A percentile compares a stretch with the other conserved stretches of the same genome.
These are phyloP conservation scores for Inonotus hispidus DNA, from an alignment of 1,284 basidiomycete species.

Conservation along the genomic window DNA sequence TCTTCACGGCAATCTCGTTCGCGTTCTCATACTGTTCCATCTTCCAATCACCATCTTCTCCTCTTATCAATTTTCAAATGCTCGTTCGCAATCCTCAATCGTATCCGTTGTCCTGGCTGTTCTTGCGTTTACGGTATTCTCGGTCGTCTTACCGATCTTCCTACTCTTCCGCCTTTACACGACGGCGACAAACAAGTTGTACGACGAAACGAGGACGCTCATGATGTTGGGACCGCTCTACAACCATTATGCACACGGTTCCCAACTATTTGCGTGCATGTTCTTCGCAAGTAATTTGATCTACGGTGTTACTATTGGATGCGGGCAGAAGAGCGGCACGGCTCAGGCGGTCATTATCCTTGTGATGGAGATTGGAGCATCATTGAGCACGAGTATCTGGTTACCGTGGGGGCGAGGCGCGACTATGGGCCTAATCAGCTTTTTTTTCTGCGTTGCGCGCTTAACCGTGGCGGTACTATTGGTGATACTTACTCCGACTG, in stretches of 20 bases:
- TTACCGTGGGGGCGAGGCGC: conserved; percentile 95
- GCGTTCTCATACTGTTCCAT: conserved; percentile 88
- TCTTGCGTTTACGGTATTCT: conserved; percentile 74
- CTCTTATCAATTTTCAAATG: conserved; percentile 76
- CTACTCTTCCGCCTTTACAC: conserved; percentile 72
- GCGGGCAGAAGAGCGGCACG: conserved; percentile 83
- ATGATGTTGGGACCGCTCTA: conserved; percentile 93
- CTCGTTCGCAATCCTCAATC: conserved; percentile 43
- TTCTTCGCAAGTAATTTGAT: conserved; percentile 79
- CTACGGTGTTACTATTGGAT: conserved; percentile 82
- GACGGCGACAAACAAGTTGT: conserved; percentile 85
- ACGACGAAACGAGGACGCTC: conserved; percentile 89
- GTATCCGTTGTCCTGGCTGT: conserved; percentile 66
- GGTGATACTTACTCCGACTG: conserved; percentile 82
- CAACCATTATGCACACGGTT: conserved; percentile 90
- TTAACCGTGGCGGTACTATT: conserved; percentile 87
- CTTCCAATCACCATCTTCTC: conserved; percentile 91
- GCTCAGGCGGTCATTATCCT: conserved; percentile 88
- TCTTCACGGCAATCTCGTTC: conserved; percentile 85
- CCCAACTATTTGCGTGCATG: conserved; percentile 82
- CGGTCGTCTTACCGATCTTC: conserved; percentile 70
- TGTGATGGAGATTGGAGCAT: conserved; percentile 76
- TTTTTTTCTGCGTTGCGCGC: conserved; percentile 84
- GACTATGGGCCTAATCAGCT: conserved; percentile 91
- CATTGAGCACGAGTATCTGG: conserved; percentile 87